phyloP scores from a whole-genome alignment of 768 basidiomycete genomes.

The Butyriboletus loyo region DNA sequence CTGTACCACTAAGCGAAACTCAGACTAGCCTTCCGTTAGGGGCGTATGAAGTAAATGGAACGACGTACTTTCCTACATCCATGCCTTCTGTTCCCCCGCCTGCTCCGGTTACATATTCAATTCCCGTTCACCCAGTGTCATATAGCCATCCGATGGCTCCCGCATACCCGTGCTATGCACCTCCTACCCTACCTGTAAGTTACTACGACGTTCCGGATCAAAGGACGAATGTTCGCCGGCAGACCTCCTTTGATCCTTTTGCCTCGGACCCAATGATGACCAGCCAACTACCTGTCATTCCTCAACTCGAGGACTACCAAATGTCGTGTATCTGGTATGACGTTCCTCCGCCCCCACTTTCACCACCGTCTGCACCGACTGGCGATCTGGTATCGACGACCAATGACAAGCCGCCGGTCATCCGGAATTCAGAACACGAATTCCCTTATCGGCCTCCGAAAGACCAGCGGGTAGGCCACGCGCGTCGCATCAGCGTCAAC shows the following conservation, averaged over 20 bases:
- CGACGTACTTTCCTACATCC: constrained; percentile 26
- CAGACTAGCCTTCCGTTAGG: constrained; percentile 10
- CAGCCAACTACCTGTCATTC: constrained; percentile 12
- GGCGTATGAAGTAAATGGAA: constrained; percentile 27
- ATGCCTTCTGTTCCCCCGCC: background rate
- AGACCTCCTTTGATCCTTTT: constrained; percentile 21
- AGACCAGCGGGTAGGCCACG: constrained; percentile 35
- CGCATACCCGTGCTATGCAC: constrained; percentile 9
- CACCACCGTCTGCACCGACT: background rate
- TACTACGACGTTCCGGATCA: constrained; percentile 6
- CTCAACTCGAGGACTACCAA: constrained; percentile 5
- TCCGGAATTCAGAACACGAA: constrained; percentile 8
- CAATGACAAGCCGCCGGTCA: background rate
- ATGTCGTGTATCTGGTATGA: background rate
- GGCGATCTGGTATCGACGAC: background rate
- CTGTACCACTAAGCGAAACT: background rate
- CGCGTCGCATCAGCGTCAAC: constrained; percentile 38
- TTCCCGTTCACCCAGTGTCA: constrained; percentile 3
- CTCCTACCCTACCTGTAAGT: background rate
- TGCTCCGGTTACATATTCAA: constrained; percentile 3
- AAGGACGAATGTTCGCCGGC: background rate
- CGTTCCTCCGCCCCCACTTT: background rate
- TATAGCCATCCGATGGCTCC: constrained; percentile 7
- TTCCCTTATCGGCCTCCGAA: constrained; percentile 35
- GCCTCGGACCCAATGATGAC: constrained; percentile 12